Base-by-base conservation (phyloP, 805 yeast genomes). In the Nadsonia fulvescens region DNA sequence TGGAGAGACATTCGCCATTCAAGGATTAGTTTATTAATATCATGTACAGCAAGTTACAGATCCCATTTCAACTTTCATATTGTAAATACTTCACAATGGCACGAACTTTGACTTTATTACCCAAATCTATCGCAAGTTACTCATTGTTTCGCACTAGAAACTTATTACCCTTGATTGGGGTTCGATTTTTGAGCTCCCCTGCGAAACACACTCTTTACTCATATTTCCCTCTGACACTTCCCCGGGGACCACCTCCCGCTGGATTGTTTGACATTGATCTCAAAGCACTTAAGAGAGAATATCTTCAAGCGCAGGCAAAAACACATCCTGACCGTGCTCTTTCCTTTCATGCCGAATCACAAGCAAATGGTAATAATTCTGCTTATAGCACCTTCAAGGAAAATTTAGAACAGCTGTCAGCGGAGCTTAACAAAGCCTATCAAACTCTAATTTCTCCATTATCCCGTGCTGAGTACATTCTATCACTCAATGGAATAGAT, bases 351-450 rank as follows among this genome's bases (percentile, higher is more conserved):
- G 27, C 23, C 12, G 44, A 39, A 11, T 32, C 23, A 12, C 33
- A 30, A 18, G 25, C 25, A 15, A 24, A 27, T 14, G 29, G 29
- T n/a, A 27, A 18, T 24, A 17, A 24, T 8, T n/a, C n/a, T n/a
- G n/a, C n/a, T n/a, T n/a, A n/a, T n/a, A n/a, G n/a, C n/a, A n/a
- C n/a, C n/a, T 18, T 26, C 7, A 28, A 40, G 18, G 44, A 43
- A 20, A 41, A 35, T 24, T 38, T 37, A 17, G 57, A 44, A 13
- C 47, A 48, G 6, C 37, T 43, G 4, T 60, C 75, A 4, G 61
- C 82, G 2, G 40, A 62, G 12, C 52, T 89, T 17, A 82, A 86
- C 42, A 64, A 61, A 24, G 96, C 93, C 1, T 86, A 79, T 47
- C 54, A 71, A 12, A 68, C 76, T 2, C 47, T 86, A 29, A 56